These are phyloP conservation scores for Martiniozyma asiatica DNA, from an alignment of 1,139 yeast genomes.

Conservation along the genomic window DNA sequence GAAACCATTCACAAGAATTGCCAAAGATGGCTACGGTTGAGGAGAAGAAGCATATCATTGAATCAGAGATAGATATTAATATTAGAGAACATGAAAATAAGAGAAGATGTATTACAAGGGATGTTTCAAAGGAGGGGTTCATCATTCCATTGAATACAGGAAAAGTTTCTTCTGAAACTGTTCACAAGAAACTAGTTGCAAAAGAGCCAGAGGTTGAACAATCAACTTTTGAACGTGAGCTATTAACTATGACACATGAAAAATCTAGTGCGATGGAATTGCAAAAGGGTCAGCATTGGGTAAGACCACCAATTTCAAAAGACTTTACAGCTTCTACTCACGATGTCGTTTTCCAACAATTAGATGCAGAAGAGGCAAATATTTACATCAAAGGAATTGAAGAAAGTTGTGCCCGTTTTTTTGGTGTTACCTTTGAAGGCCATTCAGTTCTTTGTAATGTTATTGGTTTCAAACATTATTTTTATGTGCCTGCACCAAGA, in stretches of 20 bases:
- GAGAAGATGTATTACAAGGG: slow-evolving; percentile 7
- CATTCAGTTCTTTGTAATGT: slow-evolving; percentile 84
- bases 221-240: slow-evolving; percentile 54
- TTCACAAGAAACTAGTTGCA: slow-evolving; percentile 21
- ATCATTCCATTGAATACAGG: slow-evolving; percentile 18
- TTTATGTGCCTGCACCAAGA: slow-evolving; percentile 84
- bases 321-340: slow-evolving; percentile 32
- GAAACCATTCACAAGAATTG: too few species aligned
- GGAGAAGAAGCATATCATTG: slow-evolving; percentile 1
- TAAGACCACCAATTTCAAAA: slow-evolving; percentile 41
- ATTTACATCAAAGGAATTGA: slow-evolving; percentile 28
- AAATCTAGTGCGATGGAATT: slow-evolving; percentile 16
- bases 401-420: slow-evolving; percentile 62
- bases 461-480: slow-evolving; percentile 78
- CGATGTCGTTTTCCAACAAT: slow-evolving; percentile 74
- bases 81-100: slow-evolving; percentile 8
- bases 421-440: slow-evolving; percentile 86
- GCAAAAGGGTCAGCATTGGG: slow-evolving; percentile 37
- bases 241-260: slow-evolving; percentile 41
- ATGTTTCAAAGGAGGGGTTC: slow-evolving; percentile 17
- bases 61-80: slow-evolving; percentile 2
- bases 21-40: too few species aligned
- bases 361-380: slow-evolving; percentile 82
- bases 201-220: slow-evolving; percentile 28
- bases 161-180: slow-evolving; percentile 9